Evolutionary conservation across 495 filamentous ascomycete species (phyloP), one percentile per base, ranked within the genome.

Genomic region (Aspergillus sparsus): DNA sequence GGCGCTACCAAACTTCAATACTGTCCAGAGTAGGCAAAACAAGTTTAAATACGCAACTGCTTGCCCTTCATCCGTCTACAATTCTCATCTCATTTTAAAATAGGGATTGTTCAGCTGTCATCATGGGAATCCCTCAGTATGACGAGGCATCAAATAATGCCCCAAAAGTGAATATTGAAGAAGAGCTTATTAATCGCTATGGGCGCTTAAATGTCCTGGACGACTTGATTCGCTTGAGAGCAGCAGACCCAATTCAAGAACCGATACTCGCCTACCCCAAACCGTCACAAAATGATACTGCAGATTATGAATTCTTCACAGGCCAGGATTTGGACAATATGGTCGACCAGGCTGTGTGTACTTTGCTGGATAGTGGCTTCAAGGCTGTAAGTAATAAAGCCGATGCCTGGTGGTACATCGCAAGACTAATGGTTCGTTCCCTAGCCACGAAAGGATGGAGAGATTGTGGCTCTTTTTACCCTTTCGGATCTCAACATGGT

Each of bases 401-500:
- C 21, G 21, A 27, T 21, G 5, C 10, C 44, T 47, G 9, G 4
- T 15, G n/a, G 3, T 16, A 15, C 0, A 47, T 16, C 44, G 6
- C 4, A 18, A 16, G 44, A 47, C 6, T 9, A 47, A 42, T 15
- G 42, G n/a, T n/a, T 15, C 8, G 34, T 41, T 63, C 1, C 56
- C 51, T 49, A 73, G 70, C 61, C 64, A 16, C 66, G 63, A 2
- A 68, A 71, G 42, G 69, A 71, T 12, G 57, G 60, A 36, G 66
- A 67, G 31, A 73, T 72, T n/a, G 76, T 87, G 21, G 84, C 81
- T 5, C 63, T 87, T 1, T 74, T 85, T n/a, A 81, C 80, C 0
- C 66, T 71, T 18, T 85, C 84, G 3, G 80, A 85, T 57, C 62
- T 87, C 4, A 79, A 80, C 42, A 87, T 83, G 73, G 71, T 83